Conservation (phyloP, 1,284 basidiomycete species). For the Ceratobasidium sp. region DNA sequence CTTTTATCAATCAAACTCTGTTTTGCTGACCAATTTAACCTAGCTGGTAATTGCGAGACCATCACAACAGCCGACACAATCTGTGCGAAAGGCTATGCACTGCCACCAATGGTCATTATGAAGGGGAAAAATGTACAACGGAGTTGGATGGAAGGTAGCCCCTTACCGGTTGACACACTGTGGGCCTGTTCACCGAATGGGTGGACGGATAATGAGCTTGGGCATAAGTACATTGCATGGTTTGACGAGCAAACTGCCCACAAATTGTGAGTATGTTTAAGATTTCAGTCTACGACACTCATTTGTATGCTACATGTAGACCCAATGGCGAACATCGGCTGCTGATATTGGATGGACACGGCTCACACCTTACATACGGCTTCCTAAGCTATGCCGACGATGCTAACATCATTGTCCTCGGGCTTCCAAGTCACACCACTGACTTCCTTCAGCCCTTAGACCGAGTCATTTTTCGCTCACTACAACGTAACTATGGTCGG, state of each 20-base stretch:
- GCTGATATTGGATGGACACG: constrained; percentile 45
- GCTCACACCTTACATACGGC: constrained; percentile 41
- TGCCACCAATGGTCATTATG: constrained; percentile 33
- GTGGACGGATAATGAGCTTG: constrained; percentile 61
- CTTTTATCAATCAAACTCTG: background rate
- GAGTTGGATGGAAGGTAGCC: constrained; percentile 22
- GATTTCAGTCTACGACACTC: background rate
- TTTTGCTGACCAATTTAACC: background rate
- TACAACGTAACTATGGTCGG: constrained; percentile 46
- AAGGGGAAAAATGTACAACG: constrained; percentile 19
- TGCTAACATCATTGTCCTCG: constrained; percentile 58
- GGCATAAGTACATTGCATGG: constrained; percentile 58
- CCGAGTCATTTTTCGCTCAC: constrained; percentile 59
- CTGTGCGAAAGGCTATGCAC: background rate
- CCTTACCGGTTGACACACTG: constrained; percentile 2
- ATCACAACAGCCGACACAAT: constrained; percentile 18
- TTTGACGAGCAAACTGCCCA: constrained; percentile 54
- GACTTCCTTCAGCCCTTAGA: constrained; percentile 62
- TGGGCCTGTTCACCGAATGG: constrained; percentile 57
- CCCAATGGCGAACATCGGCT: constrained; percentile 18
- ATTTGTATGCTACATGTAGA: background rate
- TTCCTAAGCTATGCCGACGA: constrained; percentile 53
- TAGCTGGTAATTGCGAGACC: constrained; percentile 28
- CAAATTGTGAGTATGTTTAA: constrained; percentile 47
- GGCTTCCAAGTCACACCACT: constrained; percentile 61